A percentile compares a stretch with the other conserved stretches of the same genome.
Conservation (phyloP, 345 rosid genomes). For the Murraya koenigii region DNA sequence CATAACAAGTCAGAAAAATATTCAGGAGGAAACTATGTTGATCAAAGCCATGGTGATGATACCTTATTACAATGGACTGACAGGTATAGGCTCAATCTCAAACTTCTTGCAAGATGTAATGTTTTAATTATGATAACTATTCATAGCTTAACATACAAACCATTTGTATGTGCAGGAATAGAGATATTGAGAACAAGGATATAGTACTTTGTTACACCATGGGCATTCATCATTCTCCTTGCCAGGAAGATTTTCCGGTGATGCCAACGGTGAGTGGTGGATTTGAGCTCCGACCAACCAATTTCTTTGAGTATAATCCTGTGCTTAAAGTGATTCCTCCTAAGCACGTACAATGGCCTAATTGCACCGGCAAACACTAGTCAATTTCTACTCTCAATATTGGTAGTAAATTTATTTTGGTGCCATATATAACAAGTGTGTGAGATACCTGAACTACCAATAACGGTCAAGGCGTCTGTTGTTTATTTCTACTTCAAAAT, state of each 20-base stretch:
- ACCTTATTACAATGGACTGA: constrained; percentile 45
- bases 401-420: no score
- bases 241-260: constrained; percentile 31
- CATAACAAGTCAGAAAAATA: constrained; percentile 54
- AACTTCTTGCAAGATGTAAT: neutral
- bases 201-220: constrained; percentile 30
- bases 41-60: constrained; percentile 50
- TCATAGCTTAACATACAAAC: no score
- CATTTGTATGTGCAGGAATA: neutral
- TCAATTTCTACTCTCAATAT: neutral
- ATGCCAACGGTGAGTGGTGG: constrained; percentile 30
- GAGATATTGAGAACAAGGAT: constrained; percentile 27
- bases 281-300: constrained; percentile 28
- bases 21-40: constrained; percentile 42
- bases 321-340: constrained; percentile 20
- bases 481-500: no score
- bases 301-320: constrained; percentile 30
- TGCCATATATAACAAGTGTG: no score
- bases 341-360: neutral
- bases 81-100: constrained; percentile 20
- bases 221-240: constrained; percentile 35
- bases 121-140: neutral
- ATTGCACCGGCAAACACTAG: neutral
- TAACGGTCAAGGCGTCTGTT: no score
- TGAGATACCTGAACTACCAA: no score